A percentile compares a stretch with the other conserved stretches of the same genome.
Conservation (phyloP, 495 filamentous ascomycete genomes). For the Aspergillus carlsbadensis region DNA sequence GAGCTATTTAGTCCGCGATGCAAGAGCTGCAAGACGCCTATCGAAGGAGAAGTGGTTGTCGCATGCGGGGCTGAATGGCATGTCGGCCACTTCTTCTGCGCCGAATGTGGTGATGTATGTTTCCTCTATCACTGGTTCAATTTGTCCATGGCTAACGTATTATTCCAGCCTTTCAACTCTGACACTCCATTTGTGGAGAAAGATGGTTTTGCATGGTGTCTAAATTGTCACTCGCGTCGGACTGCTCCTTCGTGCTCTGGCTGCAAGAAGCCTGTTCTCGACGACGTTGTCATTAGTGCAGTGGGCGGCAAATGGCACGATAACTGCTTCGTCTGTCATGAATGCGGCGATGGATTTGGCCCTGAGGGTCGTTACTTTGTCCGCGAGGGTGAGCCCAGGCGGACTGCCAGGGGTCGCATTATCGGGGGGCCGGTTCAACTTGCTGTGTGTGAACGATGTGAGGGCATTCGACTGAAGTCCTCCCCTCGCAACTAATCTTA, state of each 20-base stretch:
- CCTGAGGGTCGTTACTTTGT: constrained; percentile 65
- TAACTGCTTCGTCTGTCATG: constrained; percentile 82
- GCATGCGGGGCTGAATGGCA: constrained; percentile 95
- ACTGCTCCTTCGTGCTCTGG: constrained; percentile 84
- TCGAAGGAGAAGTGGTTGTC: constrained; percentile 91
- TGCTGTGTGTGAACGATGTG: constrained; percentile 64
- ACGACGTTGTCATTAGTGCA: constrained; percentile 81
- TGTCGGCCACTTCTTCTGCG: constrained; percentile 98
- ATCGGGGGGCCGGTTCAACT: constrained; percentile 47
- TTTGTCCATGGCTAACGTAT: constrained; percentile 11
- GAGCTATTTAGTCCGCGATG: constrained; percentile 90
- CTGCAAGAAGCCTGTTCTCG: constrained; percentile 80
- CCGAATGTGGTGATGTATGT: constrained; percentile 88
- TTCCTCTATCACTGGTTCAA: not conserved
- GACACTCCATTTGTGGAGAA: constrained; percentile 92
- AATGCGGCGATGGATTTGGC: constrained; percentile 60
- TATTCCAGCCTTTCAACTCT: constrained; percentile 66
- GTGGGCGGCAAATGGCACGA: constrained; percentile 94
- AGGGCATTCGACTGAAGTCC: constrained; percentile 63
- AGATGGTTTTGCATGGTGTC: constrained; percentile 98
- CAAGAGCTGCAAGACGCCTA: constrained; percentile 97
- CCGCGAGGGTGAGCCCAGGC: constrained; percentile 53
- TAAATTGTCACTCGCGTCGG: constrained; percentile 86
- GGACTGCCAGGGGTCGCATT: constrained; percentile 47
- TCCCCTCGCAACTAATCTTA: constrained; percentile 17